Conservation (phyloP, 768 basidiomycete genomes). For the Termitomyces sp. region DNA sequence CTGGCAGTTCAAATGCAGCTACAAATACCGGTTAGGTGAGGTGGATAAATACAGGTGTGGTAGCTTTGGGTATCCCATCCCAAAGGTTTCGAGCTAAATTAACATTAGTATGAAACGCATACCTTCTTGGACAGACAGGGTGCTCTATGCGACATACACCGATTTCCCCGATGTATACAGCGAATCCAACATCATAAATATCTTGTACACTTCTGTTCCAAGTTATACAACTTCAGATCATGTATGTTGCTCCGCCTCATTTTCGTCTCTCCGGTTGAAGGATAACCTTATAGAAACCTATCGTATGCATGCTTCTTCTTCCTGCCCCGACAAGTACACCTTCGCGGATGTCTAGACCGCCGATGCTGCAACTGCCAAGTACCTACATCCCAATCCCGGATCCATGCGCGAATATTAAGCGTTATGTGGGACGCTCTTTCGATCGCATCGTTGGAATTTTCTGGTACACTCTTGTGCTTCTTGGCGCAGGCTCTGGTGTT, state of each 20-base stretch:
- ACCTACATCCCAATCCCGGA: constrained; percentile 51
- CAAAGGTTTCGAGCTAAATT: constrained; percentile 7
- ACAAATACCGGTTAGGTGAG: constrained; percentile 80
- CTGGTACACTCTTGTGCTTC: constrained; percentile 72
- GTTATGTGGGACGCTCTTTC: constrained; percentile 56
- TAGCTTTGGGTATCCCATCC: background rate
- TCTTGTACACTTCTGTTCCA: constrained; percentile 76
- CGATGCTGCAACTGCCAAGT: constrained; percentile 46
- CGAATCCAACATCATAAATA: constrained; percentile 51
- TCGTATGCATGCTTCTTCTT: constrained; percentile 62
- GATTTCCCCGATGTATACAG: constrained; percentile 53
- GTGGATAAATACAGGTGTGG: constrained; percentile 78
- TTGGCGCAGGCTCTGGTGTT: constrained; percentile 74
- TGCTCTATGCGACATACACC: constrained; percentile 76
- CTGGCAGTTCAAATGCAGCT: constrained; percentile 86
- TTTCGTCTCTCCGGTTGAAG: background rate
- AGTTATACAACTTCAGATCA: constrained; percentile 91
- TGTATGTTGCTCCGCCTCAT: constrained; percentile 34
- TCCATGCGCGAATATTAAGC: constrained; percentile 48
- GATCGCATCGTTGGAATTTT: constrained; percentile 73
- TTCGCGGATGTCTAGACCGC: constrained; percentile 22
- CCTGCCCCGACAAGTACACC: constrained; percentile 36
- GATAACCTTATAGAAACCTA: constrained; percentile 63
- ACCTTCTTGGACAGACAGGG: constrained; percentile 92
- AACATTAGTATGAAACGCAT: constrained; percentile 54